A percentile compares a stretch with the other conserved stretches of the same genome.
Evolutionary conservation across 805 yeast species (phyloP).

Genomic region (Zygoascus biomembranicola): DNA sequence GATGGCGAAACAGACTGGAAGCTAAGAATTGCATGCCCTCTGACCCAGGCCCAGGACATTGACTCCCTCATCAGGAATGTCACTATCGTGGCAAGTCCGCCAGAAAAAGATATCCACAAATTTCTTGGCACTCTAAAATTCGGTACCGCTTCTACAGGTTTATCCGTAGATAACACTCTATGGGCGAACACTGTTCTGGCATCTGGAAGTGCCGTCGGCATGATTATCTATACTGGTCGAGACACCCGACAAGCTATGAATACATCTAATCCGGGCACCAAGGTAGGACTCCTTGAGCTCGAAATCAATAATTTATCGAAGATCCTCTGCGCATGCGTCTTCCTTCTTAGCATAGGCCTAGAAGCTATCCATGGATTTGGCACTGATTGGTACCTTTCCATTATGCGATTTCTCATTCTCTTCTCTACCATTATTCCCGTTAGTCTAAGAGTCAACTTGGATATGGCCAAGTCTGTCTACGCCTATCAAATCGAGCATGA

Average conservation of each 20-base stretch:
- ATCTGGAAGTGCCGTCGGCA: constrained; percentile 84
- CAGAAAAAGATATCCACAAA: constrained; percentile 73
- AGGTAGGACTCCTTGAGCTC: constrained; percentile 80
- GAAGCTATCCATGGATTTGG: constrained; percentile 74
- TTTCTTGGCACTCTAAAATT: constrained; percentile 68
- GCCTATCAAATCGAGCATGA: constrained; percentile 95
- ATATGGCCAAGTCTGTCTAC: constrained; percentile 90
- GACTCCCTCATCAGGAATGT: constrained; percentile 35
- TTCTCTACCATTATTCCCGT: constrained; percentile 97
- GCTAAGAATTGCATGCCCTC: constrained; percentile 64
- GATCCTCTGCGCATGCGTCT: constrained; percentile 79
- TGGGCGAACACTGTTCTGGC: constrained; percentile 99
- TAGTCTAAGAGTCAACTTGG: constrained; percentile 86
- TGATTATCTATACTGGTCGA: constrained; percentile 80
- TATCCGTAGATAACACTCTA: constrained; percentile 82
- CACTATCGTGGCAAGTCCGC: constrained; percentile 64
- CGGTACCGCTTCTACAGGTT: constrained; percentile 42
- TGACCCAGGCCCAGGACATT: constrained; percentile 53
- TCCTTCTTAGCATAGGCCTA: constrained; percentile 61
- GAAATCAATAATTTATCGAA: constrained; percentile 88
- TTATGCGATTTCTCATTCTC: constrained; percentile 81
- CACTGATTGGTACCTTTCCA: constrained; percentile 76
- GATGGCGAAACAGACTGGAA: constrained; percentile 99
- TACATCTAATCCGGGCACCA: constrained; percentile 78
- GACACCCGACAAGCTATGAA: constrained; percentile 96